These are phyloP conservation scores for Exobasidium cylindrosporum DNA, from an alignment of 1,284 basidiomycete species.

Conservation along the genomic window DNA sequence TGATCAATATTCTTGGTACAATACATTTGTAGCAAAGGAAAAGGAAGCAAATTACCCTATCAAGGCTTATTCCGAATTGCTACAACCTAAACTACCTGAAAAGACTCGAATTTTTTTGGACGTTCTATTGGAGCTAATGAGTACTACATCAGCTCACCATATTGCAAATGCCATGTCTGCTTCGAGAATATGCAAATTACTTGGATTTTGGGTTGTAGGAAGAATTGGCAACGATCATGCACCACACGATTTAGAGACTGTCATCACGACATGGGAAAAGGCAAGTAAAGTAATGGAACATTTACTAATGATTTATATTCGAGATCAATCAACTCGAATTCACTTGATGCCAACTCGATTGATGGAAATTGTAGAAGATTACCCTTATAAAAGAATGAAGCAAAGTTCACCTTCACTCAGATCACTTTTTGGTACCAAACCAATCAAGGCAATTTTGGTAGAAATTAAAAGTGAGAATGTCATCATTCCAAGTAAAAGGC, in stretches of 20 bases:
- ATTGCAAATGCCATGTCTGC: conserved; percentile 42
- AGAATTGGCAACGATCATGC: conserved; percentile 31
- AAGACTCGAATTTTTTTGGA: conserved; percentile 28
- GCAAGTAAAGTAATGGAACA: conserved; percentile 28
- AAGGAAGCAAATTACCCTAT: conserved; percentile 23
- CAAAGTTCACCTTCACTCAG: conserved; percentile 18
- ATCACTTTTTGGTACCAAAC: conserved; percentile 19
- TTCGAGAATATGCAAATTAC: conserved; percentile 22
- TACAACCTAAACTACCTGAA: conserved; percentile 28
- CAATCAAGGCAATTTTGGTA: conserved; percentile 23
- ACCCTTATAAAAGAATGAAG: conserved; percentile 24
- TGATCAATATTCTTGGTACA: conserved; percentile 31
- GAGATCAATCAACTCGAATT: conserved; percentile 31
- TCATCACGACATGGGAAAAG: conserved; percentile 15
- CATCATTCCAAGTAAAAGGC: conserved; percentile 22
- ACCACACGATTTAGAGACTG: conserved; percentile 27
- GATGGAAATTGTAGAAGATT: conserved; percentile 31
- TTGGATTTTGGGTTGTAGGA: conserved; percentile 44
- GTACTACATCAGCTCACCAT: conserved; percentile 34
- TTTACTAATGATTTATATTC: conserved; percentile 36
- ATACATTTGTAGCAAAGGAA: conserved; percentile 29
- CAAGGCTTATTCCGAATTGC: conserved; percentile 25
- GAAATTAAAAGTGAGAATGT: conserved; percentile 34
- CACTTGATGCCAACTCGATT: conserved; percentile 37
- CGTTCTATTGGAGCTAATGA: conserved; percentile 35